Evolutionary conservation across 2,329 filamentous ascomycete species (phyloP), one percentile per base, ranked within the genome.

Genomic region (Cryoendolithus antarcticus): DNA sequence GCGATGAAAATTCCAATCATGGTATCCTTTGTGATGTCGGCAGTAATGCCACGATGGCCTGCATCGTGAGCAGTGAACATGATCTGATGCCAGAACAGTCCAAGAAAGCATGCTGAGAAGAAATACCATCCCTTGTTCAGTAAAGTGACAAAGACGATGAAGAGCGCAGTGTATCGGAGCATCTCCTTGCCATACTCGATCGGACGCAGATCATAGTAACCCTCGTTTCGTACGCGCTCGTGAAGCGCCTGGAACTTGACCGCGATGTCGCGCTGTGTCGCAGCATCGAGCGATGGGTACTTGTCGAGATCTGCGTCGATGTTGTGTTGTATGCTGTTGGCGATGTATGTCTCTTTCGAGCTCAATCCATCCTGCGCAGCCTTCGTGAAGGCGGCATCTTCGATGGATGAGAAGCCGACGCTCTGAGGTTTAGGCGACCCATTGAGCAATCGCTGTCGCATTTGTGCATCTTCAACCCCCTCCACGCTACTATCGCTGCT

Each of bases 41-140:
- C 64, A 0, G 76, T 77, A 44, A 81, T 80, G 43, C 72, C 75
- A 21, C 69, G 63, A 50, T 80, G 77, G 2, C 74, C 76, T 7
- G 75, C 75, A 48, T 81, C 77, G 51, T 81, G 76, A 3, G 75
- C 76, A 0, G 71, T 70, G 56, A 80, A 81, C 72, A 80, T 78
- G 60, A 80, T 72, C 61, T 80, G 76, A 50, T 80, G 75, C 72
- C 75, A 80, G 53, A 79, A 78, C 9, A 74, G 40, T 3, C 76
- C 77, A n/a, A 80, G 56, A 46, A 72, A 75, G 11, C 70, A 46
- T 29, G 74, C 72, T 3, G 74, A 77, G 1, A 68, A 65, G 37
- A 72, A 54, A 53, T 75, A 79, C 72, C 74, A 79, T 30, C 63
- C 62, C 27, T 57, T 52, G 41, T 58, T 57, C 2, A 80, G 58